Base-by-base conservation (phyloP, 352 stramenopile species). In the Globisporangium takayamanum region DNA sequence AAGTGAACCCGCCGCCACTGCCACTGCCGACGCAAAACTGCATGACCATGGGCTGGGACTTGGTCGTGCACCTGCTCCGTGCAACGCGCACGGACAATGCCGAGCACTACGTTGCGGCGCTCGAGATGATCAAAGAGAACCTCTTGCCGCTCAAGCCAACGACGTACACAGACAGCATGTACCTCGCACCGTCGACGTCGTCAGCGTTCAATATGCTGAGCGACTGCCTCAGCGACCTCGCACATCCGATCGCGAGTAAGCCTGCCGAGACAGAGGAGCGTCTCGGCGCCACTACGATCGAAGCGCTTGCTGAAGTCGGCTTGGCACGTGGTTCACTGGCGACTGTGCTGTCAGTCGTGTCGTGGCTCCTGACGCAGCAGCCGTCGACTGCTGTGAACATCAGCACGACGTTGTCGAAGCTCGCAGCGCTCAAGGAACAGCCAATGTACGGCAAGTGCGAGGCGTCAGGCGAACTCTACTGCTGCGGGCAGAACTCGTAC, bases 401-500 rank as follows among this genome's bases (percentile, higher is more conserved):
- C 5, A 69, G 80, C 10, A 53, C 59, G 12, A 78, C 78, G 1
- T 54, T 95, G 18, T 57, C 59, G 15, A 95, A 95, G 70, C 67
- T 95, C 0, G 76, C 80, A 6, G 69, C 77, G 8, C 54, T 95
- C 20, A 94, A 91, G 64, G 84, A 95, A 53, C 84, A 95, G 50
- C 80, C 80, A 12, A 84, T 95, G 55, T 95, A 95, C 49, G 86
- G 84, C 8, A 92, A 89, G 30, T 93, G 82, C 46, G 84, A 94
- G 58, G 80, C 84, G 39, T 94, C 79, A 0, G 84, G 84, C 2
- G 86, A 95, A 53, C 74, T 95, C 0, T 95, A 95, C 50, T 88
- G 78, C 50, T 96, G 84, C 42, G 87, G 87, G 3, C 87, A 96
- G 46, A 96, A 96, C 54, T 93, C 84, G 28, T 96, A 96, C 57